Conservation (phyloP, 768 basidiomycete genomes). For the Galerina marginata region DNA sequence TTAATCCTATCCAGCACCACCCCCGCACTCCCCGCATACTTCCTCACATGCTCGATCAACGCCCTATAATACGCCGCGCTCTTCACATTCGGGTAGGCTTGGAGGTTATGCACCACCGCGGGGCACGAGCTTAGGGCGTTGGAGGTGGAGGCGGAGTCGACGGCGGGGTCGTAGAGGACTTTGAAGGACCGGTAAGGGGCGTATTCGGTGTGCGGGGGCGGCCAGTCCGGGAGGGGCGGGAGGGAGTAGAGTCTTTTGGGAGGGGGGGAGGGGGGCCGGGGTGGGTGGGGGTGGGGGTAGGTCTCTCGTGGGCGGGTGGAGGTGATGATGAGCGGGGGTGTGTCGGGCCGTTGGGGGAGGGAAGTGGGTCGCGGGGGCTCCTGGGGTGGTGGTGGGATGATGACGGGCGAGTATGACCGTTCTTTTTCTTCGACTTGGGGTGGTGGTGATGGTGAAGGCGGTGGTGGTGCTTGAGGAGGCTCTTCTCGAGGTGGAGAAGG, state of each 20-base stretch:
- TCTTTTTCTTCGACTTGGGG: conserved; percentile 23
- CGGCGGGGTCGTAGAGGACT: conserved; percentile 64
- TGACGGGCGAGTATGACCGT: conserved; percentile 10
- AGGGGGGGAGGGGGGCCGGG: conserved; percentile 21
- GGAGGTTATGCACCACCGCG: conserved; percentile 4
- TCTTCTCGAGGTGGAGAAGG: conserved; percentile 25
- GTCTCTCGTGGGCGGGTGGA: neutral
- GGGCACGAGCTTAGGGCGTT: conserved; percentile 6
- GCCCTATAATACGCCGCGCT: conserved; percentile 37
- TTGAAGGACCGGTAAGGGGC: conserved; percentile 56
- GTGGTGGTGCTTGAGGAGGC: conserved; percentile 3
- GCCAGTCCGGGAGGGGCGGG: conserved; percentile 56
- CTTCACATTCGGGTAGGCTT: conserved; percentile 19
- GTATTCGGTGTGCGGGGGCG: conserved; percentile 57
- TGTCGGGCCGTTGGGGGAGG: conserved; percentile 14
- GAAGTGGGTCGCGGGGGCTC: conserved; percentile 35
- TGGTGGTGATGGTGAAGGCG: conserved; percentile 24
- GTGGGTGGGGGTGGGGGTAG: conserved; percentile 11
- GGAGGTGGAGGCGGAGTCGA: conserved; percentile 44
- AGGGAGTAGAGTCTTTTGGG: conserved; percentile 29
- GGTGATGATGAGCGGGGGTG: conserved; percentile 6
- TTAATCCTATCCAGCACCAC: conserved; percentile 52
- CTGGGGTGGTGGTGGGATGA: conserved; percentile 35
- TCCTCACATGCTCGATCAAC: conserved; percentile 46
- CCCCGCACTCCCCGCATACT: conserved; percentile 31